Evolutionary conservation across 768 basidiomycete species (phyloP), one percentile per base, ranked within the genome.

Genomic region (Roridomyces roridus): DNA sequence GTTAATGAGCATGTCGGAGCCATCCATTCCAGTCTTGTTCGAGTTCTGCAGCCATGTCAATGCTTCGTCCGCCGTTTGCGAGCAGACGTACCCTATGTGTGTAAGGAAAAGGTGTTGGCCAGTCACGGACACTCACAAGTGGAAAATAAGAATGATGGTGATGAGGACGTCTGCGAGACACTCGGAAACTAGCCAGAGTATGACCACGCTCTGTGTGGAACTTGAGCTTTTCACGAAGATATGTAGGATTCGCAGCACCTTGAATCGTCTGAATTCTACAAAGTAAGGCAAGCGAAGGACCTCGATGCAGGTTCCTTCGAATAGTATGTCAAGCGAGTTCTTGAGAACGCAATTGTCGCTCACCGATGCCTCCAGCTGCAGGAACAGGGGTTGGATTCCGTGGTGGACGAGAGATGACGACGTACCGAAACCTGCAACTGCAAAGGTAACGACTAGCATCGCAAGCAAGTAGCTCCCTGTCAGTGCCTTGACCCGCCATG

Each of bases 121-220:
- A n/a, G n/a, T n/a, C n/a, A n/a, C n/a, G n/a, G n/a, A n/a, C 29
- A 23, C n/a, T 41, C 23, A 21, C 20, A 14, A 1, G 15, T 17
- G 28, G 21, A 14, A 43, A 12, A 43, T 52, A 8, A 63, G 45
- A 21, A 59, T 49, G n/a, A 21, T n/a, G 26, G 77, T 76, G 21
- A 80, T 80, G 5, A 70, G 21, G 17, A 75, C 44, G 47, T 80
- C 78, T 17, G 69, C 69, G 2, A 68, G 54, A 6, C 74, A 70
- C 12, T 77, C 72, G 36, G 69, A 68, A 1, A 65, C 69, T 2
- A 79, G 66, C 78, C 78, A 79, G 18, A 77, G 41, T 41, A 69
- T 64, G 26, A 64, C 60, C 34, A 59, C 61, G 25, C 24, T 41
- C 57, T 64, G 34, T 23, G 52, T 9, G 18, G 10, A 42, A 8